Conservation (phyloP, 768 basidiomycete genomes). For the Rhizopogon sp. region DNA sequence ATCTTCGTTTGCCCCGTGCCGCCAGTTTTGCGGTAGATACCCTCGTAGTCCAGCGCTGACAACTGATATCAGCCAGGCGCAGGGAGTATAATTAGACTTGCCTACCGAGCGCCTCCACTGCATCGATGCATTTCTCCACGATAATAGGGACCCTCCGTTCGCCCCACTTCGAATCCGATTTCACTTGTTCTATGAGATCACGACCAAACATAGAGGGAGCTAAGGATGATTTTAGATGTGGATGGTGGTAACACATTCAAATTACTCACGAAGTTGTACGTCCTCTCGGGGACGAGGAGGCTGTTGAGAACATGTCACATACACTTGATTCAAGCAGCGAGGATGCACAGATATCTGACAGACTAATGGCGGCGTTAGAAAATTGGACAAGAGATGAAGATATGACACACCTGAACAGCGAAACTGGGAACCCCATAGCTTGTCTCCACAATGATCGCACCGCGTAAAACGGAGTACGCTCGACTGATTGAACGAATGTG, state of each 20-base stretch:
- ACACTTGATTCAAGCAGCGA: slow-evolving; percentile 72
- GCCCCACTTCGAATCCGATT: slow-evolving; percentile 52
- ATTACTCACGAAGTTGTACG: slow-evolving; percentile 12
- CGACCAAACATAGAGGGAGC: slow-evolving; percentile 93
- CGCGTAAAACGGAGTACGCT: slow-evolving; percentile 85
- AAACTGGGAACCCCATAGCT: slow-evolving; percentile 97
- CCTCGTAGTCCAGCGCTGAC: slow-evolving; percentile 90
- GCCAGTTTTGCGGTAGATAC: slow-evolving; percentile 97
- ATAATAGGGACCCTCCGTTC: slow-evolving; percentile 75
- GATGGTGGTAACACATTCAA: slow-evolving; percentile 2
- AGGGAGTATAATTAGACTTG: slow-evolving; percentile 1
- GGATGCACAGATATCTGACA: slow-evolving; percentile 87
- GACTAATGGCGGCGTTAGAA: slow-evolving; percentile 34
- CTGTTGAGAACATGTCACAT: slow-evolving; percentile 60
- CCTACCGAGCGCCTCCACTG: slow-evolving; percentile 84
- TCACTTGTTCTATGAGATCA: slow-evolving; percentile 80
- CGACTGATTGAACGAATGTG: slow-evolving; percentile 87
- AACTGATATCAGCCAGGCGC: not conserved
- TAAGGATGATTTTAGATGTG: slow-evolving; percentile 23
- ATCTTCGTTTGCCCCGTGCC: slow-evolving; percentile 88
- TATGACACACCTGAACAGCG: slow-evolving; percentile 77
- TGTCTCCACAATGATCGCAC: slow-evolving; percentile 95
- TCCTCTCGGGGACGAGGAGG: slow-evolving; percentile 27
- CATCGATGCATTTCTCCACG: slow-evolving; percentile 93
- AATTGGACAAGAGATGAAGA: slow-evolving; percentile 3